These are phyloP conservation scores for Sungouiella blattae DNA, from an alignment of 805 yeast species.

Conservation along the genomic window DNA sequence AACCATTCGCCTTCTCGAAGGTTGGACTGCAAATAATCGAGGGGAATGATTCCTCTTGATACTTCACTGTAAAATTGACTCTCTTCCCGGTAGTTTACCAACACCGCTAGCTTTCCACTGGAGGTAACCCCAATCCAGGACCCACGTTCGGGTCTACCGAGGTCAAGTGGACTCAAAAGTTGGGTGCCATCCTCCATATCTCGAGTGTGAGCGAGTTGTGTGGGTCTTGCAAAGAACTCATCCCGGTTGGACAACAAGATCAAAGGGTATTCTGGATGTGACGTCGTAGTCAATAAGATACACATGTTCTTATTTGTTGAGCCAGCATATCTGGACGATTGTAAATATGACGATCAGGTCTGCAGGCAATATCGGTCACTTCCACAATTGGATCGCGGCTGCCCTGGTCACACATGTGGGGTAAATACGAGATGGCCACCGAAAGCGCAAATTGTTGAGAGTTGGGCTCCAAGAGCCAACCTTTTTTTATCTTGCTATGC, in stretches of 20 bases:
- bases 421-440: background rate
- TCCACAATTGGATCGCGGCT: no score
- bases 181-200: constrained; percentile 27
- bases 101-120: constrained; percentile 60
- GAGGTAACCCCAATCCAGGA: constrained; percentile 84
- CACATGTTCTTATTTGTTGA: constrained; percentile 56
- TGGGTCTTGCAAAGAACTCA: constrained; percentile 73
- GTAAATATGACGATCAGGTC: no score
- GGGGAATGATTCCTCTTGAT: constrained; percentile 53
- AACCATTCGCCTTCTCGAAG: constrained; percentile 46
- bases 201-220: constrained; percentile 50
- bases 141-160: constrained; percentile 72
- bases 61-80: constrained; percentile 27
- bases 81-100: constrained; percentile 70
- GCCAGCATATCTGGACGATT: no score
- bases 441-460: no score
- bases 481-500: no score
- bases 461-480: no score
- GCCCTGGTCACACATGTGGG: background rate
- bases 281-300: constrained; percentile 63
- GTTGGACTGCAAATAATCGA: constrained; percentile 38
- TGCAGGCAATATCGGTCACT: no score
- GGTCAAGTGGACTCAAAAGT: constrained; percentile 68
- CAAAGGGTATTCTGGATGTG: constrained; percentile 71
- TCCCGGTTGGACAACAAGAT: constrained; percentile 82